These are phyloP conservation scores for Eruca vesicaria DNA, from an alignment of 441 rosid genomes.

Conservation along the genomic window DNA sequence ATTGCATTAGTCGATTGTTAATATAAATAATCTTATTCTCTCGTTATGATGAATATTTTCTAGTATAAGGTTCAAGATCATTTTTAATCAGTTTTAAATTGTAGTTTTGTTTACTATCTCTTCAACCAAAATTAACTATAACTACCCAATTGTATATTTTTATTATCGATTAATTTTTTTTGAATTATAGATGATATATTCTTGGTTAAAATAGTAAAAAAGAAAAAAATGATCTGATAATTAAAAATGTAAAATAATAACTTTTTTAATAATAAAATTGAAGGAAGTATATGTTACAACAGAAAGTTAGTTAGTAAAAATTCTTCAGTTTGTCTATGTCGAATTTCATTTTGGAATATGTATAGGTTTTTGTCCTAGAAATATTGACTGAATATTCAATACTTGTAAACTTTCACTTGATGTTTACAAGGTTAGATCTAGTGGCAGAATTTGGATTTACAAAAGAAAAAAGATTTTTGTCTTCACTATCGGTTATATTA, in stretches of 20 bases:
- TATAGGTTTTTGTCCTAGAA: neutral
- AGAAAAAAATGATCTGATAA: neutral
- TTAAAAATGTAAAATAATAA: too few species aligned
- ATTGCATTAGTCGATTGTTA: constrained; percentile 12
- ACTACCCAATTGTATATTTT: neutral
- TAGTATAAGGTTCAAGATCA: neutral
- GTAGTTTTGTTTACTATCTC: neutral
- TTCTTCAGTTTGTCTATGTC: neutral
- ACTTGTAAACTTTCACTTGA: neutral
- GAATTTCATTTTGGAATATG: neutral
- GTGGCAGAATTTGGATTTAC: neutral
- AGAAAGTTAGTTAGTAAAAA: too few species aligned
- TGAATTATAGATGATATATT: too few species aligned
- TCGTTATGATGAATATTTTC: constrained; percentile 26
- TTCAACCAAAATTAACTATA: neutral
- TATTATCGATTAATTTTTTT: neutral
- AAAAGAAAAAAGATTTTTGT: neutral
- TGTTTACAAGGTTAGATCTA: constrained; percentile 34
- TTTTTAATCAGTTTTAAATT: neutral
- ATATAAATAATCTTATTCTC: constrained; percentile 8
- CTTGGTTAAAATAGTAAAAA: neutral
- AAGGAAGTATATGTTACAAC: neutral
- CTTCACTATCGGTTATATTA: constrained; percentile 6
- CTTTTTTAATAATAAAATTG: too few species aligned
- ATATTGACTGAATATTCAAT: neutral